Evolutionary conservation across 179 eudicot genomes (phyloP).

Genomic region (Vitellaria paradoxa): DNA sequence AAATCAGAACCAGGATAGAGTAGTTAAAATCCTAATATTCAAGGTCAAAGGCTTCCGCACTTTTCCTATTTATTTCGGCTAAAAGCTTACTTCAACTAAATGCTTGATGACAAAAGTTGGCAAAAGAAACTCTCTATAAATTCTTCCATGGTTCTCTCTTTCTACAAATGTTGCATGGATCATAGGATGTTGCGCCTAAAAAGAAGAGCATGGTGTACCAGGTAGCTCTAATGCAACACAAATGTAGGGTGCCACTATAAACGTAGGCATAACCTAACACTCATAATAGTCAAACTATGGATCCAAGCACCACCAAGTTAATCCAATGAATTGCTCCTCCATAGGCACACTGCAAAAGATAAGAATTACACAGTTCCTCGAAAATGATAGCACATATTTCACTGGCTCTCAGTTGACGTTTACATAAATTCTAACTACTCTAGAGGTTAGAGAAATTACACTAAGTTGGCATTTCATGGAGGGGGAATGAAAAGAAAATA

Average conservation of each 20-base stretch:
- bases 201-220: not conserved
- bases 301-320: not conserved
- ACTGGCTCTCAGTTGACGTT: not conserved
- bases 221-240: not conserved
- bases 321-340: not conserved
- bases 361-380: not conserved
- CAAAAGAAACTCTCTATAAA: not conserved
- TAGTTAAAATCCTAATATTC: not conserved
- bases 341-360: not conserved
- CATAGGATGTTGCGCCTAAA: not conserved
- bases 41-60: not conserved
- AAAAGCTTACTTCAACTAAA: not conserved
- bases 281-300: not conserved
- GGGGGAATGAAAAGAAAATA: too few relatives aligned
- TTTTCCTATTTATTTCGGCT: not conserved
- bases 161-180: not conserved
- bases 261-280: not conserved
- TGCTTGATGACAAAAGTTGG: not conserved
- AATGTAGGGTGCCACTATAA: not conserved
- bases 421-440: not conserved
- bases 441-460: not conserved
- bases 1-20: slow-evolving; percentile 1
- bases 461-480: not conserved
- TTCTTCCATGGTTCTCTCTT: slow-evolving; percentile 7
- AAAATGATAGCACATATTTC: not conserved